Percentiles rank a stretch among this genome's conserved stretches.
phyloP scores from a whole-genome alignment of 805 yeast species.

The Kluyveromyces wickerhamii region DNA sequence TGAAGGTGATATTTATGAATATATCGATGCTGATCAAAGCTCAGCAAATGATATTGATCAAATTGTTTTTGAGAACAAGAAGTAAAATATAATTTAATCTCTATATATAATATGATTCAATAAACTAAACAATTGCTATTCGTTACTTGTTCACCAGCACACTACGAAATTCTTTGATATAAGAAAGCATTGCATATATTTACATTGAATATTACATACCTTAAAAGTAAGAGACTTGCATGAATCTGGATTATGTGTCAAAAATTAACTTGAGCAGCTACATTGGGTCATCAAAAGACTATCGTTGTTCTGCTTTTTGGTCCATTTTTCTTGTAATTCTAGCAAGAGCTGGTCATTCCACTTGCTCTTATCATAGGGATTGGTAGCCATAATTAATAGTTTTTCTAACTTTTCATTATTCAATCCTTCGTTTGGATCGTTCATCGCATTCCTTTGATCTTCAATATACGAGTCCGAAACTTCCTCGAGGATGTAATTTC shows the following conservation, averaged over 20 bases:
- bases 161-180: too few relatives aligned
- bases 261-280: conserved; percentile 51
- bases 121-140: too few relatives aligned
- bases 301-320: conserved; percentile 41
- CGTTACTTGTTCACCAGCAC: too few relatives aligned
- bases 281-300: conserved; percentile 60
- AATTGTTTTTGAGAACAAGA: too few relatives aligned
- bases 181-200: too few relatives aligned
- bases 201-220: too few relatives aligned
- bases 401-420: conserved; percentile 43
- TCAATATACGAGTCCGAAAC: conserved; percentile 57
- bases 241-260: too few relatives aligned
- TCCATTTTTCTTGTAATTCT: conserved; percentile 52
- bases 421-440: conserved; percentile 13
- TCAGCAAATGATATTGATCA: neutral
- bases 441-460: conserved; percentile 38
- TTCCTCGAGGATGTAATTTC: conserved; percentile 81
- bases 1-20: conserved; percentile 7
- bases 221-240: too few relatives aligned
- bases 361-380: conserved; percentile 61
- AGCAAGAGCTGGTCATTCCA: conserved; percentile 52
- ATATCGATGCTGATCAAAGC: conserved; percentile 8
- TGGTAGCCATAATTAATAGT: conserved; percentile 58
- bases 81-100: too few relatives aligned
- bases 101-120: too few relatives aligned